Evolutionary conservation across 73 alveolate species (phyloP).

Genomic region (Stentor roeselii): DNA sequence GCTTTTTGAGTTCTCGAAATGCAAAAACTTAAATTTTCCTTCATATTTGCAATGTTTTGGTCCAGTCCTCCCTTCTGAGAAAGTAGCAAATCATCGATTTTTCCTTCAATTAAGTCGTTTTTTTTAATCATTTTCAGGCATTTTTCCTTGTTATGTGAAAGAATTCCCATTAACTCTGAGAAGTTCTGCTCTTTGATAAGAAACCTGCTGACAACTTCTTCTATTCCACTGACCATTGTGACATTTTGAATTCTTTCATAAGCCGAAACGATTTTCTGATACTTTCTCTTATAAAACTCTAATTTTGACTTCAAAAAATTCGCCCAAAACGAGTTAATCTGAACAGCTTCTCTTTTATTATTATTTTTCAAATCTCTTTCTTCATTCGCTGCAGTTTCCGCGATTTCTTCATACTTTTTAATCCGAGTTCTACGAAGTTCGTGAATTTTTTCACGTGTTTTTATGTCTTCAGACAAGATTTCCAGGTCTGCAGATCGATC

Average conservation of each 20-base stretch:
- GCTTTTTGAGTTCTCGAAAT: too few species aligned
- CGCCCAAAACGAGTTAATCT: conserved; percentile 52
- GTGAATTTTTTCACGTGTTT: conserved; percentile 45
- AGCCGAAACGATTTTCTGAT: conserved; percentile 54
- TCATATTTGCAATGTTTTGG: too few species aligned
- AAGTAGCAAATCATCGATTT: too few species aligned
- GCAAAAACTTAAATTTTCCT: too few species aligned
- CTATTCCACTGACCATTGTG: conserved; percentile 54
- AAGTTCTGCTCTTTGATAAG: conserved; percentile 65
- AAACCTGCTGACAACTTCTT: conserved; percentile 58
- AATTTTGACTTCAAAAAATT: conserved; percentile 52
- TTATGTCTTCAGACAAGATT: conserved; percentile 34
- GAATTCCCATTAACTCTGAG: too few species aligned
- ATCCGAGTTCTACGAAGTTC: conserved; percentile 43
- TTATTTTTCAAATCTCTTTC: conserved; percentile 53
- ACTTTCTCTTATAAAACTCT: conserved; percentile 58
- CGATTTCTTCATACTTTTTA: conserved; percentile 49
- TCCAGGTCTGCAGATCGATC: conserved; percentile 41
- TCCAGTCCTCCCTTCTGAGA: too few species aligned
- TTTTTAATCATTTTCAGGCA: too few species aligned
- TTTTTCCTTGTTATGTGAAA: too few species aligned
- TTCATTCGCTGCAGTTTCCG: conserved; percentile 71
- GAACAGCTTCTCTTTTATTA: conserved; percentile 48
- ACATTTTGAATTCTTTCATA: conserved; percentile 48
- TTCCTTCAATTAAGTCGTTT: too few species aligned